Base-by-base conservation (phyloP, 495 filamentous ascomycete species). In the Haplographium delicatum region DNA sequence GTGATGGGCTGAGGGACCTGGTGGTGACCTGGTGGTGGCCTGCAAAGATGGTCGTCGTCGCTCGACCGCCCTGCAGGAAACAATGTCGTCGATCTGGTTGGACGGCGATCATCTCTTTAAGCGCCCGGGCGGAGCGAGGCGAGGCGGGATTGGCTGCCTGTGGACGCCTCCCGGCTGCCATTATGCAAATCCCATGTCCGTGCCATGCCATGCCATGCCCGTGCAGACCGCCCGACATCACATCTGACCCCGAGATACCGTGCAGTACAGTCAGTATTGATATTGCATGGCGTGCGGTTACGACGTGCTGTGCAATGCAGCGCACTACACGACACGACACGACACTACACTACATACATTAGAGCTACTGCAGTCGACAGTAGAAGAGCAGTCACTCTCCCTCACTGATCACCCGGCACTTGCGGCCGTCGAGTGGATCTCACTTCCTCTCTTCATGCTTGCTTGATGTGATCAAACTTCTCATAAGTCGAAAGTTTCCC, bases 401-500 rank as follows among this genome's bases (percentile, higher is more conserved):
- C 28, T 44, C 42, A 44, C 26, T 18, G 13, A 31, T 31, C 23
- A 44, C 31, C 25, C 42, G 42, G 19, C 24, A 13, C 7, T n/a
- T 19, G 15, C 39, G 5, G 39, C n/a, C 39, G 26, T 26, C 22
- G 39, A 22, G 26, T 44, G 26, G 42, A 44, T 44, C 42, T 44
- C 20, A 44, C 31, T 44, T 19, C 20, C 7, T 1, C 3, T 19
- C 4, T 11, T 39, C 11, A 10, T 39, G 33, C 33, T 35, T 13
- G 7, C 11, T 15, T 4, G 20, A 33, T 44, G 42, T 44, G 42
- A 44, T 19, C 0, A 19, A 31, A 19, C 24, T 18, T 28, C 42
- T 31, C 26, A 44, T 44, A 44, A 44, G 42, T 44, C 25, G 42
- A 44, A 31, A 24, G 15, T 38, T 38, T 16, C 15, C n/a, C n/a